phyloP scores from a whole-genome alignment of 2,329 filamentous ascomycete species.

The Alternaria sp. region DNA sequence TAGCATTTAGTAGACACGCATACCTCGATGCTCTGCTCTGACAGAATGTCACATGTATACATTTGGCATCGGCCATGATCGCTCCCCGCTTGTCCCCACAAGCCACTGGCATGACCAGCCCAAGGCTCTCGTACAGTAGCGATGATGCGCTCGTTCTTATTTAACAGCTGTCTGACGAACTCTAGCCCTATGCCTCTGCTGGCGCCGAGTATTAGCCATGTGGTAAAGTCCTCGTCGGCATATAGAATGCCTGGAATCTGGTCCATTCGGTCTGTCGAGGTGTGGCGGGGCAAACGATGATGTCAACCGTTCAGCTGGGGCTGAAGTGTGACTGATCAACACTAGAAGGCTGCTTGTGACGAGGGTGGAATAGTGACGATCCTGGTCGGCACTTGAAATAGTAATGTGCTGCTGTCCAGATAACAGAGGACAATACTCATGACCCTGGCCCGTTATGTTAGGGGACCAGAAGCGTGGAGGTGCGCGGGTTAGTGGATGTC shows the following conservation, averaged over 20 bases:
- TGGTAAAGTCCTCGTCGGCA: conserved; percentile 52
- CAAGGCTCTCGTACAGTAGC: conserved; percentile 60
- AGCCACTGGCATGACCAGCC: conserved; percentile 51
- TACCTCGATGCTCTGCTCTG: conserved; percentile 61
- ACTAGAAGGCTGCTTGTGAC: background rate
- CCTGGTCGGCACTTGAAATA: conserved; percentile 9
- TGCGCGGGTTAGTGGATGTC: conserved; percentile 19
- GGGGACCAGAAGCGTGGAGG: conserved; percentile 12
- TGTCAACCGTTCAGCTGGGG: conserved; percentile 17
- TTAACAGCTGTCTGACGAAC: conserved; percentile 61
- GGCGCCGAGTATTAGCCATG: conserved; percentile 59
- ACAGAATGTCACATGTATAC: conserved; percentile 63
- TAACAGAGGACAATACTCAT: conserved; percentile 17
- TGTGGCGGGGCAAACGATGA: conserved; percentile 27
- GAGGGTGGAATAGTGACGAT: conserved; percentile 2
- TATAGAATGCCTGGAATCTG: conserved; percentile 56
- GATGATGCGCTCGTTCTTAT: conserved; percentile 59
- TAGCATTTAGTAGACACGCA: conserved; percentile 15
- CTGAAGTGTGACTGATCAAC: conserved; percentile 5
- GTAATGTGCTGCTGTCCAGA: conserved; percentile 17
- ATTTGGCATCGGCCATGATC: conserved; percentile 59
- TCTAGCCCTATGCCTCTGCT: conserved; percentile 62
- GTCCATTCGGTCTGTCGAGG: conserved; percentile 46
- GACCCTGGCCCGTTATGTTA: conserved; percentile 5
- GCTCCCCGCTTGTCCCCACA: conserved; percentile 54